Base-by-base conservation (phyloP, 805 yeast genomes). In the Candida broadrunensis region DNA sequence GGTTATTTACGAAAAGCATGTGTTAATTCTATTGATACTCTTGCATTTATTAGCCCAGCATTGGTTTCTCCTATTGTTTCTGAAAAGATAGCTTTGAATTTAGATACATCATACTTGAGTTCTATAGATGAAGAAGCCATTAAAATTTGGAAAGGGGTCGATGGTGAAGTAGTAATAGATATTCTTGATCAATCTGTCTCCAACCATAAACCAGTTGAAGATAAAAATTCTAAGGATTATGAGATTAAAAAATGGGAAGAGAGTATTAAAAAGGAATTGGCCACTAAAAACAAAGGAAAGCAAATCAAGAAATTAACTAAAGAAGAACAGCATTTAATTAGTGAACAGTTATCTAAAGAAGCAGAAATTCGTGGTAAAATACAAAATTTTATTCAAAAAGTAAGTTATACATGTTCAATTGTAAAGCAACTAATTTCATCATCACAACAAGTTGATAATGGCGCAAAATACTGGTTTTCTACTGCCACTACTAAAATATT, bases 231-330 rank as follows among this genome's bases (percentile, higher is more conserved):
- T 1, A 89, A 83, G 55, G 96, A 89, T 53, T 88, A 88, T 52
- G 95, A 85, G 52, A 85, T 90, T 2, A 66, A 77, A 44, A 81
- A 87, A 58, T 91, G 98, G 98, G 99, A 93, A 56, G 89, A 83
- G 50, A 77, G 77, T 38, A 75, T 93, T 24, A 79, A 91, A 52
- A 80, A 80, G 47, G 91, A 88, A 54, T 70, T 89, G 27, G 81
- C 84, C 1, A 71, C 72, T 39, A 81, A 81, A 57, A 53, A 54
- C 34, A 50, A 38, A 2, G 50, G 56, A n/a, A 54, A 55, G 8
- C 45, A 15, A 38, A 13, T 5, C 14, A 81, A 75, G 61, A 85
- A 85, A 54, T 67, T 83, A 31, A 74, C 95, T 2, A 83, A 80
- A 48, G 97, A 90, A 54, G 96, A 93, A 44, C 85, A 80, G 46